Percentiles rank a stretch among this genome's conserved stretches.
Conservation (phyloP, 1,284 basidiomycete species). For the Naganishia albida region DNA sequence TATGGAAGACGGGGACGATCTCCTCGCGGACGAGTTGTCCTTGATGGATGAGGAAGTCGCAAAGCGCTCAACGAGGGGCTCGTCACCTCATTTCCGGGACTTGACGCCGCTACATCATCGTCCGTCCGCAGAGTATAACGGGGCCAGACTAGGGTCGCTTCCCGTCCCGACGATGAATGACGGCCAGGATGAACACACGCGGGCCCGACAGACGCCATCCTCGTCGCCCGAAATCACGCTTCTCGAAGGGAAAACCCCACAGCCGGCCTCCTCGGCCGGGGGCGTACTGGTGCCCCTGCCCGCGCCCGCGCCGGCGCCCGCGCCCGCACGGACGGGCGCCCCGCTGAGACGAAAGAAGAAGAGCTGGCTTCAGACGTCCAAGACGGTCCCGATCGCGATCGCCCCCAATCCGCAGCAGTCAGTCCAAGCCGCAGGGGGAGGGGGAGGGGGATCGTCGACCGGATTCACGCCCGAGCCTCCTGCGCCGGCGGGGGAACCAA, state of each 20-base stretch:
- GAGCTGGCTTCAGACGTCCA: slow-evolving; percentile 6
- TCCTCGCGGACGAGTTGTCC: slow-evolving; percentile 22
- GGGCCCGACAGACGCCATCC: not conserved
- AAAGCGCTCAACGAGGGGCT: slow-evolving; percentile 8
- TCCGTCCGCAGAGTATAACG: too few relatives aligned
- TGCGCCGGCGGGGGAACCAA: not conserved
- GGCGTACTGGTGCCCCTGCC: not conserved
- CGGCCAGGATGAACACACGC: not conserved
- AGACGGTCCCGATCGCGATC: slow-evolving; percentile 10
- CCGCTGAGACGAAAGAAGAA: slow-evolving; percentile 8
- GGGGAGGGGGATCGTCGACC: not conserved
- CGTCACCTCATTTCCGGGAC: slow-evolving; percentile 8
- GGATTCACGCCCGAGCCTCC: not conserved
- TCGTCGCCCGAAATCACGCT: slow-evolving; percentile 22
- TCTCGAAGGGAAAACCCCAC: not conserved
- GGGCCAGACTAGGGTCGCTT: not conserved
- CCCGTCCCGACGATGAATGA: not conserved
- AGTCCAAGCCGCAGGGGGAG: not conserved
- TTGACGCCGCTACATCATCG: not conserved
- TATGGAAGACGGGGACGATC: slow-evolving; percentile 16
- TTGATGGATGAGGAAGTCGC: slow-evolving; percentile 16
- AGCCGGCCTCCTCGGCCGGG: not conserved
- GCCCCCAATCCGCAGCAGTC: not conserved
- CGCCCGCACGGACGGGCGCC: not conserved
- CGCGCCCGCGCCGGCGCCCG: not conserved